phyloP scores from a whole-genome alignment of 345 rosid genomes.

The Anastatica hierochuntica region DNA sequence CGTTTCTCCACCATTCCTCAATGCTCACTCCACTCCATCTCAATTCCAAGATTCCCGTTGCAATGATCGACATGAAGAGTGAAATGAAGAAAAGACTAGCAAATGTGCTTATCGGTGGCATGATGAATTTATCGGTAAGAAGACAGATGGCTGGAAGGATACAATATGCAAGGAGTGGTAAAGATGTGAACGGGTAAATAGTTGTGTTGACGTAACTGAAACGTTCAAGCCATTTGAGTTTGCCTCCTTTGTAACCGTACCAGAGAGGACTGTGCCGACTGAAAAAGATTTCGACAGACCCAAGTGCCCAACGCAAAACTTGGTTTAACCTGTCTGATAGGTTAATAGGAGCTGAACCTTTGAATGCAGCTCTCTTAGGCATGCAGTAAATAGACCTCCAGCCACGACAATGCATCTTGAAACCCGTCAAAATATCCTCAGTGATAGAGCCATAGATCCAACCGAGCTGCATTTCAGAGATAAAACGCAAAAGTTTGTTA shows the following conservation, averaged over 20 bases:
- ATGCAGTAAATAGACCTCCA: slow-evolving; percentile 98
- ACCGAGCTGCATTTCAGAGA: slow-evolving; percentile 53
- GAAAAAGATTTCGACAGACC: slow-evolving; percentile 97
- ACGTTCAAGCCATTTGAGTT: slow-evolving; percentile 90
- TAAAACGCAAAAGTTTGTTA: slow-evolving; percentile 12
- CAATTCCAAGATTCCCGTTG: slow-evolving; percentile 79
- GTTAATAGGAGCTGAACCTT: slow-evolving; percentile 96
- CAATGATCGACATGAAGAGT: slow-evolving; percentile 66
- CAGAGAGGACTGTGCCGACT: slow-evolving; percentile 83
- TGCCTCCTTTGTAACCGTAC: slow-evolving; percentile 90
- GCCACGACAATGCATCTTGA: slow-evolving; percentile 98
- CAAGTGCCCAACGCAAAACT: slow-evolving; percentile 97
- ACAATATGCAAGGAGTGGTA: slow-evolving; percentile 91
- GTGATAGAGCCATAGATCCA: slow-evolving; percentile 98
- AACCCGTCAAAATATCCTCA: slow-evolving; percentile 93
- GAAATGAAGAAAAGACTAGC: slow-evolving; percentile 91
- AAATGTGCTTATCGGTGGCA: slow-evolving; percentile 93
- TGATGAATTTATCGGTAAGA: slow-evolving; percentile 93
- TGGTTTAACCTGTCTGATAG: slow-evolving; percentile 94
- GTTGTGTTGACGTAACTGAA: slow-evolving; percentile 89
- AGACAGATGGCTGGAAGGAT: slow-evolving; percentile 84
- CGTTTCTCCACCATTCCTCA: slow-evolving; percentile 98
- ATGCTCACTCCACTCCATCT: slow-evolving; percentile 99
- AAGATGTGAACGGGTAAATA: slow-evolving; percentile 85
- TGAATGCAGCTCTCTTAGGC: slow-evolving; percentile 86